phyloP scores from a whole-genome alignment of 495 filamentous ascomycete species.

The Penicillium maclennaniae region DNA sequence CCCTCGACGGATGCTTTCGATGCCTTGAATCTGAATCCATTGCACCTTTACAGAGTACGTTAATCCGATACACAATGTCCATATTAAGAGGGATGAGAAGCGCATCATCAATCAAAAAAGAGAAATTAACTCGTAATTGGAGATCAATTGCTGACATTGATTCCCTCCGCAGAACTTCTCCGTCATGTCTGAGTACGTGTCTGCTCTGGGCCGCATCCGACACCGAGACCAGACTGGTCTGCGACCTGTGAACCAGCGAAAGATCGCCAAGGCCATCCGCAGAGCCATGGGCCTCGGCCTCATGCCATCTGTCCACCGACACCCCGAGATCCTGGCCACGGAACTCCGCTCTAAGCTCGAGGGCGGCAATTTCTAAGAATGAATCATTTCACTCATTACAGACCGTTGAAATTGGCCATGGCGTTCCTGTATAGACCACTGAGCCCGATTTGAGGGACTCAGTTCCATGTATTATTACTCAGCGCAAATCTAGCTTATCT shows the following conservation, averaged over 20 bases:
- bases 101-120: no score
- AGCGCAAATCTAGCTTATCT: constrained; percentile 18
- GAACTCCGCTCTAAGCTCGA: constrained; percentile 33
- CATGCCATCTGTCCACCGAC: constrained; percentile 86
- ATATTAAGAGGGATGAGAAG: not conserved
- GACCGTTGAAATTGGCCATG: constrained; percentile 1
- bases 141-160: constrained; percentile 7
- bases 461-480: constrained; percentile 26
- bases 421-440: constrained; percentile 19
- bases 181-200: constrained; percentile 87
- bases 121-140: not conserved
- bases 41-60: constrained; percentile 78
- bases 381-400: not conserved
- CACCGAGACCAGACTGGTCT: constrained; percentile 70
- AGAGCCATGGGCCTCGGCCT: constrained; percentile 84
- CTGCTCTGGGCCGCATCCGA: constrained; percentile 79
- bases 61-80: not conserved
- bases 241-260: constrained; percentile 82
- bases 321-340: constrained; percentile 76
- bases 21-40: constrained; percentile 71
- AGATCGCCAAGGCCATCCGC: constrained; percentile 87
- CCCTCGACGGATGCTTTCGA: constrained; percentile 70
- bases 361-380: constrained; percentile 8
- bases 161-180: constrained; percentile 71
- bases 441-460: constrained; percentile 6